phyloP scores from a whole-genome alignment of 2,329 filamentous ascomycete species.

The Ophiostoma piceae region DNA sequence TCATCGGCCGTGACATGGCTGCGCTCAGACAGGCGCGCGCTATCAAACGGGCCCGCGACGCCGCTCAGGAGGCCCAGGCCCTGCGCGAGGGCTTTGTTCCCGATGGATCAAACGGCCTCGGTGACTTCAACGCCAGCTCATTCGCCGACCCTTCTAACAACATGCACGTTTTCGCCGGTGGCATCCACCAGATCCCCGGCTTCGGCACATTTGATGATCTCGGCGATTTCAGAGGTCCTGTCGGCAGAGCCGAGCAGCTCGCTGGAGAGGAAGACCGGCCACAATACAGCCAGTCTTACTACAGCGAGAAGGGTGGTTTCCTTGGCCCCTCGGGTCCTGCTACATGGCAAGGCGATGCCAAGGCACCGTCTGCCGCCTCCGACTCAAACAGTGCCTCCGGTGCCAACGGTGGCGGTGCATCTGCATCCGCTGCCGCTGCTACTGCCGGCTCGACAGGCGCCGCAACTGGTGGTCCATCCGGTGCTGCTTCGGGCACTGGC shows the following conservation, averaged over 20 bases:
- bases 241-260: slow-evolving; percentile 37
- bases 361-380: slow-evolving; percentile 2
- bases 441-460: slow-evolving; percentile 13
- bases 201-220: neutral
- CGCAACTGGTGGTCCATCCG: neutral
- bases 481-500: neutral
- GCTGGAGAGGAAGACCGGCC: slow-evolving; percentile 29
- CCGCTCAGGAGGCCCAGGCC: neutral
- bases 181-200: slow-evolving; percentile 12
- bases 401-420: neutral
- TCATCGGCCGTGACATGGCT: slow-evolving; percentile 65
- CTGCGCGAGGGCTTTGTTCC: neutral
- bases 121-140: slow-evolving; percentile 44
- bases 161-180: slow-evolving; percentile 1
- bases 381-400: neutral
- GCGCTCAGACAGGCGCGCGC: slow-evolving; percentile 52
- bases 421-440: slow-evolving; percentile 5
- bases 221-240: neutral
- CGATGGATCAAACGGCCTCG: slow-evolving; percentile 40
- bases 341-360: neutral
- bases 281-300: slow-evolving; percentile 59
- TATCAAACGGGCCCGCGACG: slow-evolving; percentile 37
- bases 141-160: neutral
- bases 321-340: slow-evolving; percentile 45
- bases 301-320: slow-evolving; percentile 66